These are phyloP conservation scores for Diaporthe citri DNA, from an alignment of 2,329 filamentous ascomycete genomes.

Conservation along the genomic window DNA sequence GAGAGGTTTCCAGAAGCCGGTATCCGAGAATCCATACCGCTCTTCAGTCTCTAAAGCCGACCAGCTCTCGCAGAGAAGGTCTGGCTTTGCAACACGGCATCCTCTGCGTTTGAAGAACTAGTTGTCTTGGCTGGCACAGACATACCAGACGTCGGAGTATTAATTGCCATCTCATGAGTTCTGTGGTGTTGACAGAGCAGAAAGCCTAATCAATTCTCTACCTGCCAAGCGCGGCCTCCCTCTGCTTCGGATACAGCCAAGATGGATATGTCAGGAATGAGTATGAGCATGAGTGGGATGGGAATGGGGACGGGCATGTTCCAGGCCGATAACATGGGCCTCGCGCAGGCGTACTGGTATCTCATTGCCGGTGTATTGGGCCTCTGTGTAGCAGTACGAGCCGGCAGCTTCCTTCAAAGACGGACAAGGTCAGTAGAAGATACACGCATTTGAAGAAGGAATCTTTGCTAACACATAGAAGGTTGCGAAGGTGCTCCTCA, in stretches of 20 bases:
- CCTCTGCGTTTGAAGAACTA: not conserved
- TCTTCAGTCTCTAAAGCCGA: not conserved
- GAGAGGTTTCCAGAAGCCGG: not conserved
- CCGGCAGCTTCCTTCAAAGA: conserved; percentile 58
- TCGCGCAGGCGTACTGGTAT: conserved; percentile 72
- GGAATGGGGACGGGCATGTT: conserved; percentile 56
- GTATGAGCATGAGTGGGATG: conserved; percentile 50
- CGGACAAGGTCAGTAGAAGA: conserved; percentile 54
- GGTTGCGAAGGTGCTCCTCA: conserved; percentile 60
- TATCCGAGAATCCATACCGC: not conserved
- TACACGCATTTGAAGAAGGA: not conserved
- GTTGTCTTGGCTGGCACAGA: conserved; percentile 31
- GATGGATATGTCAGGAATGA: conserved; percentile 32
- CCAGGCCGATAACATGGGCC: conserved; percentile 59
- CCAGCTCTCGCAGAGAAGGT: not conserved
- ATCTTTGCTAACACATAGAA: conserved; percentile 45
- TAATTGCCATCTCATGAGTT: not conserved
- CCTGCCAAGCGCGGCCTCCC: not conserved
- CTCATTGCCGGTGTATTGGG: conserved; percentile 64
- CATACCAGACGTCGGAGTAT: not conserved
- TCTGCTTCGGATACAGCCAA: conserved; percentile 31
- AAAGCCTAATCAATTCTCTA: not conserved
- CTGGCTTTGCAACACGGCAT: not conserved
- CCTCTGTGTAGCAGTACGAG: conserved; percentile 55
- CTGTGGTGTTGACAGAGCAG: not conserved